phyloP scores from a whole-genome alignment of 495 filamentous ascomycete species.

The Penicillium canariense region DNA sequence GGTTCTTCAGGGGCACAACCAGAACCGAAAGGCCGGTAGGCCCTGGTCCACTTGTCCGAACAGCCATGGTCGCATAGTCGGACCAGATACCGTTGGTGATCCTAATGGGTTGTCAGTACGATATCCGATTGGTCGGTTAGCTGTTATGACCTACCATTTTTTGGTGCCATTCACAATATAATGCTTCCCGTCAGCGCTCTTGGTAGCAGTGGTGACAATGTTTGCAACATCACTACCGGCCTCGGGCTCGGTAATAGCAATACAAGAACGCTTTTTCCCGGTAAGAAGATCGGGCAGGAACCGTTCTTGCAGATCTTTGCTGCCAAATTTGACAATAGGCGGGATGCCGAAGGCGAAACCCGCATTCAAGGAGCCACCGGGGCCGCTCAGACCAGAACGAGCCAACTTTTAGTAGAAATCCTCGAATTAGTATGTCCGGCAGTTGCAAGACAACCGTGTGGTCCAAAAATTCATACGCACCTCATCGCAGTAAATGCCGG shows the following conservation, averaged over 20 bases:
- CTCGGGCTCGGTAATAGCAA: constrained; percentile 75
- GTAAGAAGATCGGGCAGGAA: constrained; percentile 66
- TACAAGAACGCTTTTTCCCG: constrained; percentile 64
- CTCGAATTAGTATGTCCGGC: neutral
- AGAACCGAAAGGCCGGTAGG: constrained; percentile 61
- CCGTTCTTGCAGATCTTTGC: constrained; percentile 55
- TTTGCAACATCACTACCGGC: constrained; percentile 71
- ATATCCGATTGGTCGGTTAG: neutral
- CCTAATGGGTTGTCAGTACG: constrained; percentile 30
- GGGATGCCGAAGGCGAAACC: constrained; percentile 72
- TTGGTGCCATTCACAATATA: constrained; percentile 75
- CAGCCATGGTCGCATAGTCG: constrained; percentile 69
- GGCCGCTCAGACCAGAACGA: constrained; percentile 62
- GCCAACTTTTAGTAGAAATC: constrained; percentile 45
- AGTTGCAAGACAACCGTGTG: neutral
- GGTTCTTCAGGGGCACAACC: constrained; percentile 62
- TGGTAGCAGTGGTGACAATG: constrained; percentile 64
- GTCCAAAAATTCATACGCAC: constrained; percentile 17
- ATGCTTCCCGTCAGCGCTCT: constrained; percentile 59
- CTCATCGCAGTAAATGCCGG: constrained; percentile 67
- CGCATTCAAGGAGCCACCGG: constrained; percentile 57
- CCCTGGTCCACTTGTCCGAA: constrained; percentile 70
- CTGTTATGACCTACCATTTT: constrained; percentile 58
- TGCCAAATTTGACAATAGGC: constrained; percentile 67
- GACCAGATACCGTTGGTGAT: constrained; percentile 79